Percentiles rank a stretch among this genome's conserved stretches.
phyloP scores from a whole-genome alignment of 139 green algal species.

The Closterium sp. region DNA sequence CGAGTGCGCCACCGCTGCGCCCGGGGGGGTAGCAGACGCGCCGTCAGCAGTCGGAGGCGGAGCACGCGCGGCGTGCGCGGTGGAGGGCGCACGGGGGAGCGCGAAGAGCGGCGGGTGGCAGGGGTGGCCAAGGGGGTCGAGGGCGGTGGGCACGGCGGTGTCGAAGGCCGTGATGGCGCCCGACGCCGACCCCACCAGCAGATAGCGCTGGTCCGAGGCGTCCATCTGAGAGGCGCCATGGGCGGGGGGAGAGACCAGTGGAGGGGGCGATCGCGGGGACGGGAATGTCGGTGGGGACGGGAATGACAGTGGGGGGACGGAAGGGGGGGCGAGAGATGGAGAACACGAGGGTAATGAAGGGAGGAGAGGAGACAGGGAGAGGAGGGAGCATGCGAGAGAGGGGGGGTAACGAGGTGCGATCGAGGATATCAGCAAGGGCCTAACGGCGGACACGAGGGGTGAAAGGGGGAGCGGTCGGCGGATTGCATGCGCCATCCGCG shows the following conservation, averaged over 20 bases:
- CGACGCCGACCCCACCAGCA: conserved; percentile 20
- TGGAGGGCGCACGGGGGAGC: neutral
- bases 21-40: neutral
- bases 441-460: neutral
- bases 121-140: neutral
- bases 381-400: neutral
- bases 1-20: conserved; percentile 3
- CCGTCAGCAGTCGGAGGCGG: neutral
- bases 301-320: too few relatives aligned
- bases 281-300: too few relatives aligned
- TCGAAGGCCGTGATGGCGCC: conserved; percentile 28
- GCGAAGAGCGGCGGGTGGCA: neutral
- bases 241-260: too few relatives aligned
- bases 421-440: too few relatives aligned
- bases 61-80: too few relatives aligned
- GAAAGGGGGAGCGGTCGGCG: neutral
- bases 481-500: neutral
- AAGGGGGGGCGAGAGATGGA: neutral
- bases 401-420: neutral
- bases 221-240: conserved; percentile 39
- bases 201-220: conserved; percentile 28
- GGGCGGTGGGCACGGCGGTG: neutral
- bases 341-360: too few relatives aligned
- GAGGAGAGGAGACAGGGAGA: too few relatives aligned
- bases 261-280: too few relatives aligned